phyloP scores from a whole-genome alignment of 2,329 filamentous ascomycete genomes.

The Neonectria coccinea region DNA sequence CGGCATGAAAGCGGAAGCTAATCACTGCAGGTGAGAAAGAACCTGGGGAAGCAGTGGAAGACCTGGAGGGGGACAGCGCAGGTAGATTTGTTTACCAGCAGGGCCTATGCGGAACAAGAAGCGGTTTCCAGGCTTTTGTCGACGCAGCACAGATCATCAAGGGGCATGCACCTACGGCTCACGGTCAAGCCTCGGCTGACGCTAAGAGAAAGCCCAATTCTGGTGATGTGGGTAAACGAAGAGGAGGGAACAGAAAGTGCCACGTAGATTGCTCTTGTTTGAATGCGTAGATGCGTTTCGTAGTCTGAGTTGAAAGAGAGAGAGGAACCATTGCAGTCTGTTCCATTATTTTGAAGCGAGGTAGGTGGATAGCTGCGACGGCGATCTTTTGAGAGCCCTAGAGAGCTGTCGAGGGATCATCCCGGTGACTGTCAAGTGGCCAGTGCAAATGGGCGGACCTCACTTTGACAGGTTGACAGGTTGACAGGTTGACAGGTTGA shows the following conservation, averaged over 20 bases:
- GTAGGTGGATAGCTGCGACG: not conserved
- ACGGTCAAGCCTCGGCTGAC: constrained; percentile 19
- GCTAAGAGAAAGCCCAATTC: constrained; percentile 2
- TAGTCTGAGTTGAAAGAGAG: no score
- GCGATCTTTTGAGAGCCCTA: constrained; percentile 4
- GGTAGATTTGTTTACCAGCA: not conserved
- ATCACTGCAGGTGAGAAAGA: constrained; percentile 10
- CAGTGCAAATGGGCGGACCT: constrained; percentile 4
- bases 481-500: constrained; percentile 13
- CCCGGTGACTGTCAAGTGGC: not conserved
- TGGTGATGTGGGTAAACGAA: not conserved
- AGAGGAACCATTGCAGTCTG: not conserved
- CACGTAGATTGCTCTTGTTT: not conserved
- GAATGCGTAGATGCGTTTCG: not conserved
- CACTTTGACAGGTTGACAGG: constrained; percentile 16
- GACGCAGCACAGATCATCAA: constrained; percentile 15
- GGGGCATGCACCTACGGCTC: not conserved
- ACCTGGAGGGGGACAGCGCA: not conserved
- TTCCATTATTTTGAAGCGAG: not conserved
- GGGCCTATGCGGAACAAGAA: constrained; percentile 14
- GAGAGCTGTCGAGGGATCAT: constrained; percentile 1
- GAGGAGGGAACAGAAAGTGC: not conserved
- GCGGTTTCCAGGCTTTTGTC: constrained; percentile 1
- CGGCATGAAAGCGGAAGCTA: constrained; percentile 23
- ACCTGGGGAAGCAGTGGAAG: constrained; percentile 1